A percentile compares a stretch with the other conserved stretches of the same genome.
These are phyloP conservation scores for Corymbia maculata DNA, from an alignment of 345 rosid genomes.

Conservation along the genomic window DNA sequence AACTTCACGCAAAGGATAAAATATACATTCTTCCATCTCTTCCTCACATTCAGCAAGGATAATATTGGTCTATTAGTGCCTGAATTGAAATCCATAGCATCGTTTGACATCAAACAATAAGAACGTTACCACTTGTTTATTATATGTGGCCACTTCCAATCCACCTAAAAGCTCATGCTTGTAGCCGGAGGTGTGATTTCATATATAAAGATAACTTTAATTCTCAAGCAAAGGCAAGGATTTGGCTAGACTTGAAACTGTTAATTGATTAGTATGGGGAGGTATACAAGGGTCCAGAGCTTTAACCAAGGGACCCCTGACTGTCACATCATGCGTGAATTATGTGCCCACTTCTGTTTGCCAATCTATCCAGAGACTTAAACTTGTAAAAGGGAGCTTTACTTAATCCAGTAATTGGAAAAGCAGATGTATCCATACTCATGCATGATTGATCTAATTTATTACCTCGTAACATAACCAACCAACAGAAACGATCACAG, in stretches of 20 bases:
- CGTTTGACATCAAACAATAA: background rate
- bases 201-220: background rate
- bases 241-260: background rate
- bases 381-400: background rate
- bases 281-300: background rate
- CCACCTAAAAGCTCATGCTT: background rate
- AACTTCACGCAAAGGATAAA: background rate
- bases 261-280: background rate
- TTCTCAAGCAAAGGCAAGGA: background rate
- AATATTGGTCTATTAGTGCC: background rate
- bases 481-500: conserved; percentile 84
- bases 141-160: background rate
- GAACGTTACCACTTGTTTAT: background rate
- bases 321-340: background rate
- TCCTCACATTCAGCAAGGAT: background rate
- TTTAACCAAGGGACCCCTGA: background rate
- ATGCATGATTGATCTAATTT: background rate
- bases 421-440: background rate
- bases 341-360: background rate
- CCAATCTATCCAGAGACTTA: background rate
- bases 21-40: background rate
- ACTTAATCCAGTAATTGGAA: background rate
- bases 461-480: conserved; percentile 98
- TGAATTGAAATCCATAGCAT: background rate
- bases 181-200: background rate